A percentile compares a stretch with the other conserved stretches of the same genome.
These are phyloP conservation scores for Lodderomyces metapsilosis DNA, from an alignment of 1,139 yeast genomes.

Conservation along the genomic window DNA sequence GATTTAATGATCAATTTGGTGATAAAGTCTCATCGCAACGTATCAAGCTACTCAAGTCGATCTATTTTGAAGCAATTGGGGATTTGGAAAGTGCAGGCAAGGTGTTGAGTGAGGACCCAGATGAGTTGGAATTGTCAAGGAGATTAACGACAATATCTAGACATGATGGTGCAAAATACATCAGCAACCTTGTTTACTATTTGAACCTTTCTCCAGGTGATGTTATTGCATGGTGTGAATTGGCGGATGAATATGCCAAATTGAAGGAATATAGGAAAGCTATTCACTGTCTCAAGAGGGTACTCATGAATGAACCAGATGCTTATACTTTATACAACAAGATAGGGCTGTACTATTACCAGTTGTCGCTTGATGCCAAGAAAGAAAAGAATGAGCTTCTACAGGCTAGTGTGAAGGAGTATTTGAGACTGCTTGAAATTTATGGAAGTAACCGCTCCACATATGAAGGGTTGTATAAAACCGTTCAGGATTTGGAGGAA, in stretches of 20 bases:
- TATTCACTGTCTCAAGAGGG: conserved; percentile 65
- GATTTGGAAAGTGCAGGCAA: conserved; percentile 33
- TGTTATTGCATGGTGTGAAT: conserved; percentile 72
- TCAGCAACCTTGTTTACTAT: conserved; percentile 47
- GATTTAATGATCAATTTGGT: conserved; percentile 64
- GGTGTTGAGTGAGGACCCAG: conserved; percentile 35
- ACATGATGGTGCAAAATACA: conserved; percentile 33
- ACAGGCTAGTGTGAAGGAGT: conserved; percentile 2
- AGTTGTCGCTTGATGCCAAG: not conserved
- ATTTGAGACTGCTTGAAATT: not conserved
- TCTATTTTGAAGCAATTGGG: conserved; percentile 57
- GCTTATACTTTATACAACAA: conserved; percentile 72
- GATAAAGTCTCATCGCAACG: conserved; percentile 51
- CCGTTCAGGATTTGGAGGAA: not conserved
- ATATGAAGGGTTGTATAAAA: not conserved
- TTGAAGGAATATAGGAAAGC: conserved; percentile 70
- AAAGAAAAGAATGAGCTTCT: not conserved
- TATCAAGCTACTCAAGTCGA: conserved; percentile 53
- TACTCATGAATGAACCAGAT: conserved; percentile 62
- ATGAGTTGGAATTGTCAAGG: conserved; percentile 36
- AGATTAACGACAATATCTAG: conserved; percentile 36
- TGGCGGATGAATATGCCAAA: conserved; percentile 58
- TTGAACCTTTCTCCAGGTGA: conserved; percentile 68
- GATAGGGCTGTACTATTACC: conserved; percentile 40
- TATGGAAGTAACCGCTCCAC: not conserved